Evolutionary conservation across 2,329 filamentous ascomycete genomes (phyloP).

Genomic region (Trichoderma sp.): DNA sequence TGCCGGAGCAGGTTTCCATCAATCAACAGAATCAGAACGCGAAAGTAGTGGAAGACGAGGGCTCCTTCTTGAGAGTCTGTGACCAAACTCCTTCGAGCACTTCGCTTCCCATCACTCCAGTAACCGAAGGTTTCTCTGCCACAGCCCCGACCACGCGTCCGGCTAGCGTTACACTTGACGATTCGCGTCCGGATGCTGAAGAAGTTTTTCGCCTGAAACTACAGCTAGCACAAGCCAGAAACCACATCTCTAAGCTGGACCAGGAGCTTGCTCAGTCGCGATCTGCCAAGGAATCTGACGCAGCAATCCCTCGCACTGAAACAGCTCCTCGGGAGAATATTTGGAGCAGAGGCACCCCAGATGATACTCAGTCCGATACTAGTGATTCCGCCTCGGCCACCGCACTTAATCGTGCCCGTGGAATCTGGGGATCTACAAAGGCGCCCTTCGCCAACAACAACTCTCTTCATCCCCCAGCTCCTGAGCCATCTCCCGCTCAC

Average conservation of each 20-base stretch:
- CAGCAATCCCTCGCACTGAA: slow-evolving; percentile 26
- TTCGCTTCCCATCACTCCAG: slow-evolving; percentile 63
- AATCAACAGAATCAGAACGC: slow-evolving; percentile 57
- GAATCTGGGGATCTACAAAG: slow-evolving; percentile 56
- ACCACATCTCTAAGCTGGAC: slow-evolving; percentile 68
- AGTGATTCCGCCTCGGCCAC: slow-evolving; percentile 53
- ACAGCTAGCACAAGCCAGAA: slow-evolving; percentile 69
- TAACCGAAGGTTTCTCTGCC: slow-evolving; percentile 52
- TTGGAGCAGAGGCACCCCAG: slow-evolving; percentile 48
- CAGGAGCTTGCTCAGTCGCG: slow-evolving; percentile 67
- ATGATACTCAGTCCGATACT: slow-evolving; percentile 57
- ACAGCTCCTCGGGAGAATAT: slow-evolving; percentile 40
- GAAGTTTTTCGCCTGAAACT: slow-evolving; percentile 68
- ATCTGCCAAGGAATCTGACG: slow-evolving; percentile 51
- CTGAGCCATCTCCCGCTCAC: slow-evolving; percentile 35
- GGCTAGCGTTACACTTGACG: slow-evolving; percentile 50
- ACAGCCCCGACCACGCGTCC: slow-evolving; percentile 51
- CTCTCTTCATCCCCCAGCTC: slow-evolving; percentile 36
- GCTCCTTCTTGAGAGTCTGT: slow-evolving; percentile 35
- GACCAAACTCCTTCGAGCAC: slow-evolving; percentile 54
- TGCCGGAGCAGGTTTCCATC: slow-evolving; percentile 66
- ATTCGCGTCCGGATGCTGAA: slow-evolving; percentile 43
- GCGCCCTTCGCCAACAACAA: slow-evolving; percentile 35
- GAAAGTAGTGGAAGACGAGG: slow-evolving; percentile 42
- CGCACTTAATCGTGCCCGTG: slow-evolving; percentile 52